Evolutionary conservation across 805 yeast species (phyloP), one percentile per base, ranked within the genome.

Genomic region (Candida rishiriensis): DNA sequence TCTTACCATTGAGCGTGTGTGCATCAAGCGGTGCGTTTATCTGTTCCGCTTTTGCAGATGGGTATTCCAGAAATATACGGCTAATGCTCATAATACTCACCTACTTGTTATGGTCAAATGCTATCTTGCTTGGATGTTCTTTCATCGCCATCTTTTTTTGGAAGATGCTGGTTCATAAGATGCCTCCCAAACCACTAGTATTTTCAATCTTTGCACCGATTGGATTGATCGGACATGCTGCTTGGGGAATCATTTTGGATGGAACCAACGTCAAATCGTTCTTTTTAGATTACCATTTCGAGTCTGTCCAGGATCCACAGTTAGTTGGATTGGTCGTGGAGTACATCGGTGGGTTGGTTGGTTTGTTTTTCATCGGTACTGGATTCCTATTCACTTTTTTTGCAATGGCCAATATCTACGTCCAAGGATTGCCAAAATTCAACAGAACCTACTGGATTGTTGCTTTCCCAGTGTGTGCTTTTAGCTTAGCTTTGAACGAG

Each of bases 201-300:
- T 81, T 85, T 56, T 74, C 88, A 9, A 63, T 80, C 39, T 85
- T 87, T 57, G 72, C 85, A 43, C 88, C 91, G 1, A 68, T 87
- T 34, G 96, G 96, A 3, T 81, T 88, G 37, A 61, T 85, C 52
- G 96, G 95, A n/a, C 96, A 88, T 63, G 93, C 89, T 1, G 74
- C 84, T 0, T 85, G 73, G 64, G 85, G 85, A 3, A 73, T 85
- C 12, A 60, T 81, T 44, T 47, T 54, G n/a, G 55, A 57, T 43
- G 60, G 59, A n/a, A 16, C n/a, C 3, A 59, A 58, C 38, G 33
- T 56, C 31, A 37, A 38, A 3, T 14, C 31, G 9, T 57, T 44
- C 37, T 40, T 54, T 13, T 21, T 21, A 1, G 48, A 43, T 14
- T 51, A 54, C 21, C 28, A 39, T 18, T 36, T 34, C 10, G 9